Conservation (phyloP, 306 rosid genomes). For the Trifolium fragiferum region DNA sequence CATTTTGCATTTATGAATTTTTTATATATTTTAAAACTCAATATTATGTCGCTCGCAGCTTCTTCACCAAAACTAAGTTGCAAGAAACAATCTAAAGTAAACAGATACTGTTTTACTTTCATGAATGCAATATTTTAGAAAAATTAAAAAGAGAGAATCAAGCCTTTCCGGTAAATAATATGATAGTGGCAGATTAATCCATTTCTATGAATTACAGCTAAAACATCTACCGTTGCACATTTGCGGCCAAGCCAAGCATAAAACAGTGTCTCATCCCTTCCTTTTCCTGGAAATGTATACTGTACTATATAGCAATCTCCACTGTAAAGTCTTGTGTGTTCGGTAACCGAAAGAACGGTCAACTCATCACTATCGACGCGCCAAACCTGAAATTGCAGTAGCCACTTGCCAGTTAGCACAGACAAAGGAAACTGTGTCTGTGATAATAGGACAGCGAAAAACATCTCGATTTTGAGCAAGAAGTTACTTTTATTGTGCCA, state of each 20-base stretch:
- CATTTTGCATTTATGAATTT: slow-evolving; percentile 10
- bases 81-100: slow-evolving; percentile 27
- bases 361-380: slow-evolving; percentile 73
- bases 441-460: neutral
- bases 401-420: slow-evolving; percentile 38
- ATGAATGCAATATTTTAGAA: neutral
- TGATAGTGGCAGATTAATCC: slow-evolving; percentile 6
- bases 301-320: slow-evolving; percentile 91
- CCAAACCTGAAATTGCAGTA: slow-evolving; percentile 75
- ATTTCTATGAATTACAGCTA: slow-evolving; percentile 24
- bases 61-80: neutral
- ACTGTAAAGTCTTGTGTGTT: slow-evolving; percentile 66
- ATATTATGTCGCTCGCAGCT: slow-evolving; percentile 2
- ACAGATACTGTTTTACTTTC: neutral
- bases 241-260: slow-evolving; percentile 82
- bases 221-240: slow-evolving; percentile 61
- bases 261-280: slow-evolving; percentile 75
- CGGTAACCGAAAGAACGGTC: slow-evolving; percentile 60
- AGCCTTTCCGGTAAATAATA: neutral
- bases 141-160: too few species aligned
- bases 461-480: slow-evolving; percentile 26
- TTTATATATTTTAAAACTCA: slow-evolving; percentile 19
- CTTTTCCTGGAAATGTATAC: slow-evolving; percentile 71
- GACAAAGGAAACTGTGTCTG: slow-evolving; percentile 26
- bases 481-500: slow-evolving; percentile 79